These are phyloP conservation scores for Sporothrix inflata DNA, from an alignment of 2,329 filamentous ascomycete species.

Conservation along the genomic window DNA sequence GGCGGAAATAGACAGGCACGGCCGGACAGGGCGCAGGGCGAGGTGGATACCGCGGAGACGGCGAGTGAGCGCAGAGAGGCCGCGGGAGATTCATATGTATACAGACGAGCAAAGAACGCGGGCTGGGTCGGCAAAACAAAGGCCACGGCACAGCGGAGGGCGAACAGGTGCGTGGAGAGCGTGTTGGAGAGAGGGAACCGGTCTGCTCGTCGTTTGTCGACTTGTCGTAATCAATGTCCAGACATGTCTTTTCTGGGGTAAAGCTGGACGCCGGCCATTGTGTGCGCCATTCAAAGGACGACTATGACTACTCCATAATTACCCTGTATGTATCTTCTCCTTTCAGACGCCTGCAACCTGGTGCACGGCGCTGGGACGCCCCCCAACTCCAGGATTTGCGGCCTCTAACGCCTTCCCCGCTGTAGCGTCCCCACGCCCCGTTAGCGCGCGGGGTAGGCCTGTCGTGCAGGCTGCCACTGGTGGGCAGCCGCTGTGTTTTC, in stretches of 20 bases:
- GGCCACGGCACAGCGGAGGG: background rate
- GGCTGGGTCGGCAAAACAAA: too few relatives aligned
- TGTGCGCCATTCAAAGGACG: too few relatives aligned
- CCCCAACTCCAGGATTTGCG: background rate
- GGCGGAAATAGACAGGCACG: background rate
- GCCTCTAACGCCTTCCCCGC: conserved; percentile 2
- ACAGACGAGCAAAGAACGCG: background rate
- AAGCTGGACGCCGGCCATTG: background rate
- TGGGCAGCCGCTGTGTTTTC: background rate
- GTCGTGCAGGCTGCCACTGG: background rate
- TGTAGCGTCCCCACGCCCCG: background rate
- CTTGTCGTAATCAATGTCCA: background rate
- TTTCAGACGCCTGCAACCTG: too few relatives aligned
- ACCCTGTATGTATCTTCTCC: too few relatives aligned
- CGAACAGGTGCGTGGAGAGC: background rate
- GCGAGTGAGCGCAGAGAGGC: background rate
- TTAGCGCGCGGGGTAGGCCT: background rate
- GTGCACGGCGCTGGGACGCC: background rate
- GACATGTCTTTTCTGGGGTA: background rate
- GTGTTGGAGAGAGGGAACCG: background rate
- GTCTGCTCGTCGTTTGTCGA: background rate
- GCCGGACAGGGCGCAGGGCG: background rate
- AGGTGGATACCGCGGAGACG: background rate
- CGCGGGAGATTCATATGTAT: conserved; percentile 3
- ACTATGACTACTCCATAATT: background rate